phyloP scores from a whole-genome alignment of 768 basidiomycete genomes.

The Psilocybe subaeruginosa region DNA sequence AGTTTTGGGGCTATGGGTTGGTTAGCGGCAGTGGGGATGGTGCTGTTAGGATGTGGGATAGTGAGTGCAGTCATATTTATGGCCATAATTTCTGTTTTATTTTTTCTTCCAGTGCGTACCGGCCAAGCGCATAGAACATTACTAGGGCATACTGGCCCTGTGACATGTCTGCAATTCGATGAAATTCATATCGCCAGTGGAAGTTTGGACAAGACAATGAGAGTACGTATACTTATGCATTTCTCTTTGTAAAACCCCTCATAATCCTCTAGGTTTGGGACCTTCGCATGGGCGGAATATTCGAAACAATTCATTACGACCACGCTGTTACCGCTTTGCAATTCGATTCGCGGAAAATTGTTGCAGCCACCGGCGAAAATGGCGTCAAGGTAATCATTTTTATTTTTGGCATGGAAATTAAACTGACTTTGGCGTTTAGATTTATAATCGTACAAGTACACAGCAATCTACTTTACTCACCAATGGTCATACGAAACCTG shows the following conservation, averaged over 20 bases:
- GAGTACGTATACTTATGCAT: conserved; percentile 51
- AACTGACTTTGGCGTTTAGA: conserved; percentile 42
- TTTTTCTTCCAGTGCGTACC: conserved; percentile 76
- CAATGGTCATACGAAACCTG: conserved; percentile 93
- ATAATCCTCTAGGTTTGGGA: conserved; percentile 82
- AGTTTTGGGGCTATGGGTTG: conserved; percentile 98
- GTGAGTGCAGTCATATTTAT: conserved; percentile 51
- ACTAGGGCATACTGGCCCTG: conserved; percentile 88
- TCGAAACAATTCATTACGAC: conserved; percentile 91
- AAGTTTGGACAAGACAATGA: conserved; percentile 89
- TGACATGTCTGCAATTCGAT: conserved; percentile 96
- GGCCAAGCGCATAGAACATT: conserved; percentile 95
- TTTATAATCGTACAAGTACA: conserved; percentile 94
- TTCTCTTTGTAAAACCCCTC: background rate
- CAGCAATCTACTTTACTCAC: conserved; percentile 83
- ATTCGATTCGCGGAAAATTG: conserved; percentile 92
- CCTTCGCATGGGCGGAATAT: conserved; percentile 83
- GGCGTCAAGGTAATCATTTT: conserved; percentile 71
- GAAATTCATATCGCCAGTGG: conserved; percentile 93
- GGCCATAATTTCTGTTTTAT: conserved; percentile 1
- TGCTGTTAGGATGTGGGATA: conserved; percentile 99
- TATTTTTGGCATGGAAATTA: conserved; percentile 1
- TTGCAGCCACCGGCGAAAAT: conserved; percentile 93
- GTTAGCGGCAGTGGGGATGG: conserved; percentile 98
- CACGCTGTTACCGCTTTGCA: conserved; percentile 89